phyloP scores from a whole-genome alignment of 2,329 filamentous ascomycete species.

The Cladosporium phlei region DNA sequence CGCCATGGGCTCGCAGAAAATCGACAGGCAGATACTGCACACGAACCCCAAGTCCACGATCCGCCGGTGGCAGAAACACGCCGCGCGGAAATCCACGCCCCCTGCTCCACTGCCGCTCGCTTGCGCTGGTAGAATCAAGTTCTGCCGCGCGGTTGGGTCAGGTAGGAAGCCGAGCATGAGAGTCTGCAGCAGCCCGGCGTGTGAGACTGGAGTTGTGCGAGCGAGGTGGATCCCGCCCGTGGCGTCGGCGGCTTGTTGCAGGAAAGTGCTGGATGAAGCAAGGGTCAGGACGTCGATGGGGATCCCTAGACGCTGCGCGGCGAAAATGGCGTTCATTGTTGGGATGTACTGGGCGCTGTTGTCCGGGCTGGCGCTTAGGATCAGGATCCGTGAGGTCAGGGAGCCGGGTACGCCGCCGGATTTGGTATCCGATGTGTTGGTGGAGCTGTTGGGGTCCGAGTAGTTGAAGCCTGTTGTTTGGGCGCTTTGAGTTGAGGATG shows the following conservation, averaged over 20 bases:
- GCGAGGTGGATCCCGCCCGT: constrained; percentile 66
- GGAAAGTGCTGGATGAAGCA: constrained; percentile 78
- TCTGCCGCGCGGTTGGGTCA: constrained; percentile 58
- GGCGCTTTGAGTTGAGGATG: constrained; percentile 46
- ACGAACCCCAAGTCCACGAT: constrained; percentile 93
- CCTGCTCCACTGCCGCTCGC: constrained; percentile 51
- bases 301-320: constrained; percentile 79
- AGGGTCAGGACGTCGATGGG: constrained; percentile 90
- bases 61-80: constrained; percentile 90
- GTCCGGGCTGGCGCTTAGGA: constrained; percentile 84
- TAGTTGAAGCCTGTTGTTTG: constrained; percentile 49
- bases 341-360: constrained; percentile 89
- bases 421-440: constrained; percentile 31
- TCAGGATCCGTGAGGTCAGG: constrained; percentile 76
- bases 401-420: constrained; percentile 33
- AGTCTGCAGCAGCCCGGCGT: constrained; percentile 72
- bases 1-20: constrained; percentile 68
- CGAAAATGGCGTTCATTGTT: constrained; percentile 98
- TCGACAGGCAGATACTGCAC: constrained; percentile 92
- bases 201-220: constrained; percentile 33
- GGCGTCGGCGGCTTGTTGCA: constrained; percentile 82
- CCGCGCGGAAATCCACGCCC: constrained; percentile 90
- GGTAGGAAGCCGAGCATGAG: constrained; percentile 92
- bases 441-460: constrained; percentile 45
- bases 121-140: constrained; percentile 62